These are phyloP conservation scores for Sphagnum magellanicum DNA, from an alignment of 228 moss, liverwort and hornwort species.

Conservation along the genomic window DNA sequence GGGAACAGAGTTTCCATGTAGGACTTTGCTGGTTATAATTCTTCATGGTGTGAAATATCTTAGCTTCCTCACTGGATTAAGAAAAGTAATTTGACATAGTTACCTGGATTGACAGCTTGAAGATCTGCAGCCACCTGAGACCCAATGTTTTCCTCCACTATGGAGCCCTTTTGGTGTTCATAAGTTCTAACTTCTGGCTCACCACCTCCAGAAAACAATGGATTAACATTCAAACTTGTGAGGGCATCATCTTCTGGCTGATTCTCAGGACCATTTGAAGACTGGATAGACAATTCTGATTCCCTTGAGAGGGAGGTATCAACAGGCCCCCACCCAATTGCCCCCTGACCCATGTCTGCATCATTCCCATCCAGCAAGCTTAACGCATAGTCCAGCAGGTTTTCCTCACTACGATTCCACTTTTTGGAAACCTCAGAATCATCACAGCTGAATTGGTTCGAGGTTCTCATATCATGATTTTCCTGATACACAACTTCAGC, in stretches of 20 bases:
- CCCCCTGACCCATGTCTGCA: background rate
- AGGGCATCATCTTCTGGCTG: background rate
- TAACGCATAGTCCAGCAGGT: constrained; percentile 39
- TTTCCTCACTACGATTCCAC: constrained; percentile 40
- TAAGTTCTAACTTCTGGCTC: background rate
- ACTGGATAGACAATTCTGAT: background rate
- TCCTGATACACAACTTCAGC: background rate
- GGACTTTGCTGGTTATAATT: too few relatives aligned
- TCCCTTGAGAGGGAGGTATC: background rate
- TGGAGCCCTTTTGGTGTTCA: background rate
- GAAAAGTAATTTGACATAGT: background rate
- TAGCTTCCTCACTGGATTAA: background rate
- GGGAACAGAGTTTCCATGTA: too few relatives aligned
- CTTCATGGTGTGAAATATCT: background rate
- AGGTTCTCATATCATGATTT: background rate
- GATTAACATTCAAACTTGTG: background rate
- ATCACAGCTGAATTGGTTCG: background rate
- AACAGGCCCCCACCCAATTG: background rate
- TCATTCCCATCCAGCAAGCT: background rate
- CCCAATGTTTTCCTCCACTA: background rate
- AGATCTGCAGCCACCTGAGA: background rate
- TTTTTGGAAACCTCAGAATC: constrained; percentile 16
- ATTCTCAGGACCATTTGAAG: background rate
- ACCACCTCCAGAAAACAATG: background rate
- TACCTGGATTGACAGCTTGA: background rate